Conservation (phyloP, 305 asterid genomes). For the Fraxinus latifolia region DNA sequence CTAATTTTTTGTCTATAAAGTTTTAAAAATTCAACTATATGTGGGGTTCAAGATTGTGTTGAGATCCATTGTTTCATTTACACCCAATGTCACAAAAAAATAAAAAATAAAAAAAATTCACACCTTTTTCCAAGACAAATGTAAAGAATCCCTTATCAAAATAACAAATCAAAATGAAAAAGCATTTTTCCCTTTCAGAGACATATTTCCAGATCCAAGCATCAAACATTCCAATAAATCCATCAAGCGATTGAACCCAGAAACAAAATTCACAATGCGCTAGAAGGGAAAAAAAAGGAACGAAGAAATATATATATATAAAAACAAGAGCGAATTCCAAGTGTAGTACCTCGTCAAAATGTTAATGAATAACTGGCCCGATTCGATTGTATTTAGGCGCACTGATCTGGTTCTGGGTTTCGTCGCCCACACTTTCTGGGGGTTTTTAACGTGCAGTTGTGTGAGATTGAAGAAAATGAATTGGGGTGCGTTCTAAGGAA, state of each 20-base stretch:
- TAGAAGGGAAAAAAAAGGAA: background rate
- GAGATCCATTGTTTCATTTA: background rate
- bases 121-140: background rate
- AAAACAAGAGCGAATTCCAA: background rate
- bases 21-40: background rate
- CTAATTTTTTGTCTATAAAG: background rate
- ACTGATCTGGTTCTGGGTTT: slow-evolving; percentile 21
- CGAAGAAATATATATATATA: background rate
- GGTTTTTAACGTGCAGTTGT: slow-evolving; percentile 15
- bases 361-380: background rate
- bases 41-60: background rate
- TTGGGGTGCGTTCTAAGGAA: slow-evolving; percentile 27
- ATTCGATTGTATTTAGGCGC: slow-evolving; percentile 10
- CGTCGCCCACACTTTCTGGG: background rate
- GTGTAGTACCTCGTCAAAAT: slow-evolving; percentile 16
- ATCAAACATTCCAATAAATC: slow-evolving; percentile 14
- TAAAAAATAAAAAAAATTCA: too few species aligned
- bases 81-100: background rate
- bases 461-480: slow-evolving; percentile 29
- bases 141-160: slow-evolving; percentile 7
- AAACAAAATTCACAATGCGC: slow-evolving; percentile 19
- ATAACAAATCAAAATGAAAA: background rate
- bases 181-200: background rate
- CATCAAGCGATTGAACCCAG: background rate
- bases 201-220: slow-evolving; percentile 18